Evolutionary conservation across 2,329 filamentous ascomycete genomes (phyloP), one percentile per base, ranked within the genome.

Genomic region (Curvularia verruculosa): DNA sequence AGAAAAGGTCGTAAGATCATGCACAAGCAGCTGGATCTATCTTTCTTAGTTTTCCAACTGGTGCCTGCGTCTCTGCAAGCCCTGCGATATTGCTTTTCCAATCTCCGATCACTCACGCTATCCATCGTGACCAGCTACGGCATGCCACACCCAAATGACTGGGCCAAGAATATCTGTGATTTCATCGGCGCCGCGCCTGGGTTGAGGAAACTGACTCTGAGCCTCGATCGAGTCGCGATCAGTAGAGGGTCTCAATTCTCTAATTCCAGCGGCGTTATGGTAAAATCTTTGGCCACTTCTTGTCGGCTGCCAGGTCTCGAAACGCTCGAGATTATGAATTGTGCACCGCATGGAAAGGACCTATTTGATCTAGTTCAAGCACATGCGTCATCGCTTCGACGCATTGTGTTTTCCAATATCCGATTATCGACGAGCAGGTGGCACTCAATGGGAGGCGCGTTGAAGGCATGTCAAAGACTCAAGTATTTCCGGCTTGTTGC

Each of bases 121-220:
- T 68, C 65, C 3, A 59, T 70, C 12, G 52, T 63, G 28, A 56
- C 59, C 2, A 45, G 52, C 15, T 59, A 63, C 26, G 55, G 59
- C 9, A 59, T 40, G 9, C 47, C 56, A 8, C 65, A 60, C 6
- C 26, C 57, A 12, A 59, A 65, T 7, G 66, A 66, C 21, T 72
- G 70, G 68, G 60, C 67, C 19, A 63, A 64, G 12, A 53, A 56
- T 1, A 39, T 73, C 1, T 60, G 56, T 28, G 56, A 64, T 3
- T 64, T 74, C 29, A 59, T 74, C 23, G 36, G 55, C 29, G 43
- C 60, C 24, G 62, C 67, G 13, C 54, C 68, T 9, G 44, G 24
- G 4, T 31, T 72, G 9, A 55, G 62, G 31, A 59, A 52, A 12
- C 52, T 74, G 12, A 50, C 65, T 6, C 29, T 74, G 13, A 66